Base-by-base conservation (phyloP, 495 filamentous ascomycete genomes). In the Trichoderma gamsii region DNA sequence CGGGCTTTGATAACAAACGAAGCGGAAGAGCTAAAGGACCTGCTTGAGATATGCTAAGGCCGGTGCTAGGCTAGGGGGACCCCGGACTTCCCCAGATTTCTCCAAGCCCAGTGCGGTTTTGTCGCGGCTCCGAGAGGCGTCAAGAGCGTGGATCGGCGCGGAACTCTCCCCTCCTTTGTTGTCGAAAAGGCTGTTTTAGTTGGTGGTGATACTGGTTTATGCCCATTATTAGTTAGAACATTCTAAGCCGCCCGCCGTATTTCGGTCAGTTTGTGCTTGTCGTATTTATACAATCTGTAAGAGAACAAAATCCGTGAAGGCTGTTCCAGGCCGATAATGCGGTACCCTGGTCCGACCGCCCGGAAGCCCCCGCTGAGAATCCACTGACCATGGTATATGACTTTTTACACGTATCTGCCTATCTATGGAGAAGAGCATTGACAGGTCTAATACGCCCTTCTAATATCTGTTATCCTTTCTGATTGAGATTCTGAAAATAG, bases 11-110 rank as follows among this genome's bases (percentile, higher is more conserved):
- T 61, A 56, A 56, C 51, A 56, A 21, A 8, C 21, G 25, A 11
- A 11, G 23, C 51, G 4, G 25, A 61, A 6, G 52, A 27, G 46
- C 46, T 51, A 51, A 51, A 15, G 46, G 46, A 18, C 21, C 3
- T 21, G 15, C 7, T 23, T 61, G 27, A 61, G 56, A 61, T 61
- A 61, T 32, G 56, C n/a, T 25, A 21, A 56, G 21, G n/a, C 16
- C 51, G 51, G 49, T 56, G 56, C 56, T 61, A 61, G 11, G 56
- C 56, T 25, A 61, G 56, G 56, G 56, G 4, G 27, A 61, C 56
- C 56, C 56, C 56, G 56, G 56, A 61, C 56, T 61, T 61, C 56
- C 56, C 56, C 56, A 61, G 56, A 61, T 61, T 61, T 61, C 56
- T 32, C 29, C 56, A 61, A 61, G 56, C 56, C 56, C 56, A 61